Evolutionary conservation across 352 stramenopile species (phyloP), one percentile per base, ranked within the genome.

Genomic region (Pythium coloratum): DNA sequence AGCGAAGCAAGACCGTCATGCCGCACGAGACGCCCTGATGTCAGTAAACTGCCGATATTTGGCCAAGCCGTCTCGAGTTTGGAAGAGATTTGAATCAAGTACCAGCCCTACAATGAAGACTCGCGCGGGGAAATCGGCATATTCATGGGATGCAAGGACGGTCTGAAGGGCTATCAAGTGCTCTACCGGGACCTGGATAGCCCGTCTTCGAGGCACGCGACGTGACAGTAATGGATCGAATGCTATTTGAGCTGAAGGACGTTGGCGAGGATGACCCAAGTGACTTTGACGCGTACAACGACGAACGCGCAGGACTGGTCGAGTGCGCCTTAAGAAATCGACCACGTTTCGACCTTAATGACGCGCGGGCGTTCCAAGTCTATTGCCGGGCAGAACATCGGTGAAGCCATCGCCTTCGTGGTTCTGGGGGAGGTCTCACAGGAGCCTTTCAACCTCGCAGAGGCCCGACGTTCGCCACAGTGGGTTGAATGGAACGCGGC

Each of bases 381-480:
- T 14, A 59, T 59, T 12, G 30, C 53, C 10, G 3, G 20, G 33
- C 30, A 44, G 10, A 50, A 18, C 6, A 3, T 6, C 3, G 13
- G 4, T 2, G 8, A 42, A 3, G 28, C 42, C 2, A 4, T 16
- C 2, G 59, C 59, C 2, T 57, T 65, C 32, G 16, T 32, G 12
- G 13, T 32, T 14, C 28, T 65, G 30, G 14, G 2, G 12, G 59
- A 65, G n/a, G 30, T 65, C 2, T 47, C 57, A 16, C 24, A 46
- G 2, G 59, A 65, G 30, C 59, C 44, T 2, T 32, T 65, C 7
- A 65, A 65, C 47, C 6, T 36, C 6, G 46, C 59, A 2, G 59
- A 65, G 46, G 59, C 59, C 2, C 38, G 14, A n/a, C 47, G 59
- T 2, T 65, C 44, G 14, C 59, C 57, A 2, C 57, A 63, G 57